Base-by-base conservation (phyloP, 805 yeast species). In the Jamesozyma rosinii region DNA sequence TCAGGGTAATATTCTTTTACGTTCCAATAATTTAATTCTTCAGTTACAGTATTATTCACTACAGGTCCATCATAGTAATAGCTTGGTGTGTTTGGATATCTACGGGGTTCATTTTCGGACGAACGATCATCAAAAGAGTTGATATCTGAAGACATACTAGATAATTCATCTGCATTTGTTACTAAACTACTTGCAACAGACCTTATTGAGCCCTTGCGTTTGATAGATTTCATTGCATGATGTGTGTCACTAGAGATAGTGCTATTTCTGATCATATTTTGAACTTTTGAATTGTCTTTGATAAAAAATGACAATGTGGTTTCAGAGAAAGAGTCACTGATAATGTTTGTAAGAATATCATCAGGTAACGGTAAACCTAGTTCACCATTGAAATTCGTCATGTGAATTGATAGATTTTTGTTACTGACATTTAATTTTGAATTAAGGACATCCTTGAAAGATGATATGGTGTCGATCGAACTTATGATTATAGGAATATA, bases 301-400 rank as follows among this genome's bases (percentile, higher is more conserved):
- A 63, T 37, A 37, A 37, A 61, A 24, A 62, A 48, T 38, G 57
- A 58, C 21, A 49, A 52, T 3, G 67, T 57, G 14, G 60, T 48
- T 29, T 61, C 57, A 8, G 55, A 47, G 44, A 71, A 72, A 13
- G 53, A 49, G 21, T 63, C 53, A 1, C 59, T 54, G 10, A 74
- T 51, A 1, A 75, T 51, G 1, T 50, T 48, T 2, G 65, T 65
- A 2, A 81, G 44, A 1, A 71, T 52, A 2, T 68, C 67, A 37
- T 77, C 81, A 19, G 79, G 72, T 17, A 83, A 51, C 0, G 77
- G 68, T 4, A 66, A 72, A 24, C 88, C 90, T 24, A 73, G 70
- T 14, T 70, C 69, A 39, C 78, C 67, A 18, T 78, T 77, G 57
- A 79, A 76, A 41, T 86, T 95, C 0, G 95, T 82, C 47, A 86